These are phyloP conservation scores for Hyaloscypha hepaticicola DNA, from an alignment of 495 filamentous ascomycete genomes.

Conservation along the genomic window DNA sequence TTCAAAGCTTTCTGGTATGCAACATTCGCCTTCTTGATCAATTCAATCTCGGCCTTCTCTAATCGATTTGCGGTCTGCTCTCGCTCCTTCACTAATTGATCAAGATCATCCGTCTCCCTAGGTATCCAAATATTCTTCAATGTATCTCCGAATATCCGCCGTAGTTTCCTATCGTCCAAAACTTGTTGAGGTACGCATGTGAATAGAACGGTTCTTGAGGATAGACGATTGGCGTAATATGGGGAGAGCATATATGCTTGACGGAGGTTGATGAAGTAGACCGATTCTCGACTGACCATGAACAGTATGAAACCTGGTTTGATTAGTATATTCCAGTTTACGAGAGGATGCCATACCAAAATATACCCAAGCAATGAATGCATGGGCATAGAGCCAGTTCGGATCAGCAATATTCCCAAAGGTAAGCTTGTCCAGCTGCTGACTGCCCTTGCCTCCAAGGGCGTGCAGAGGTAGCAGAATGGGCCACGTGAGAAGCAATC, in stretches of 20 bases:
- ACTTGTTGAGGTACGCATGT: constrained; percentile 78
- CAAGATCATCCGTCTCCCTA: constrained; percentile 76
- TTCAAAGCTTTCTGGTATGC: constrained; percentile 70
- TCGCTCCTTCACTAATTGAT: constrained; percentile 80
- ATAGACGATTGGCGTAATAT: constrained; percentile 81
- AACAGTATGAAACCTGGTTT: constrained; percentile 74
- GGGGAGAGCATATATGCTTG: constrained; percentile 93
- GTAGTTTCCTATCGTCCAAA: constrained; percentile 70
- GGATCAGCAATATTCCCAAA: constrained; percentile 66
- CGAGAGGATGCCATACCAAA: constrained; percentile 51
- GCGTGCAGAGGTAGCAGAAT: constrained; percentile 83
- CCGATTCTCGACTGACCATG: constrained; percentile 83
- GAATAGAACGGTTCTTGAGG: constrained; percentile 91
- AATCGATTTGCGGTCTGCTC: constrained; percentile 82
- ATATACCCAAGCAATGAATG: constrained; percentile 73
- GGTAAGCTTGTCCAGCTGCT: constrained; percentile 74
- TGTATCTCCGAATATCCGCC: constrained; percentile 72
- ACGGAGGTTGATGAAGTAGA: constrained; percentile 92
- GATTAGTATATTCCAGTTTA: constrained; percentile 2
- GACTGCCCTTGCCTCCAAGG: constrained; percentile 64
- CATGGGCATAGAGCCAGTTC: constrained; percentile 74
- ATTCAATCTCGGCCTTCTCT: constrained; percentile 83
- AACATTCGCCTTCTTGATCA: constrained; percentile 79
- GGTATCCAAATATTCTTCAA: constrained; percentile 89
- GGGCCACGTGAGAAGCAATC: constrained; percentile 78